Base-by-base conservation (phyloP, 768 basidiomycete genomes). In the Rhodotorula babjevae region DNA sequence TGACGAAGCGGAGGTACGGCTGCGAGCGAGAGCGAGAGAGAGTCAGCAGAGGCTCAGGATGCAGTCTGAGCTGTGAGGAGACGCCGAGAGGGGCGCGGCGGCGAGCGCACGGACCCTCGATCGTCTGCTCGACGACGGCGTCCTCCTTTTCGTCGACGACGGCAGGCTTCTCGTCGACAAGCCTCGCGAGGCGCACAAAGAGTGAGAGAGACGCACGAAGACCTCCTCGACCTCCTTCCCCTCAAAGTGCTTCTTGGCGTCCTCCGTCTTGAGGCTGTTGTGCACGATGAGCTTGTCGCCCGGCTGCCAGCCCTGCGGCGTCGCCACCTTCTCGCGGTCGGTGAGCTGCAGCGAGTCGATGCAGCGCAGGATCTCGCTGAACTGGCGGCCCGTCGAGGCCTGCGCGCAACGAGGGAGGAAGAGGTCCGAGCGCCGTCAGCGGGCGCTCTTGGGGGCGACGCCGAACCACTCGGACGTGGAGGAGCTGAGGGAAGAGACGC, bases 321-420 rank as follows among this genome's bases (percentile, higher is more conserved):
- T 78, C 50, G 82, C 79, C 73, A 82, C 78, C 65, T 80, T 80
- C 82, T 82, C 77, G 78, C 77, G 77, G 73, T 81, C 78, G 58
- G 93, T 91, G 68, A 94, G 84, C 81, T 99, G 96, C 68, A 99
- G 87, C 61, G 93, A 86, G 82, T 99, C 95, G 78, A 98, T 84
- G 66, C 92, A 91, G 69, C 88, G 85, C 69, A 89, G 70, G 77
- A 89, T 84, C 82, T 89, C 88, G 74, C 85, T 86, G 80, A 96
- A 95, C 86, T 93, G 94, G 79, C 93, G 90, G 57, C 95, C 96
- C 78, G 94, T 93, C 21, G 92, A 89, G 61, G 95, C 94, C 62
- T 75, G 57, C 19, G 47, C 15, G 47, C 1, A 3, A 18, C 19
- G 8, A 9, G 47, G 19, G 21, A 19, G 21, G 47, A 9, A 49